These are phyloP conservation scores for Lycium ferocissimum DNA, from an alignment of 257 asterid genomes.

Conservation along the genomic window DNA sequence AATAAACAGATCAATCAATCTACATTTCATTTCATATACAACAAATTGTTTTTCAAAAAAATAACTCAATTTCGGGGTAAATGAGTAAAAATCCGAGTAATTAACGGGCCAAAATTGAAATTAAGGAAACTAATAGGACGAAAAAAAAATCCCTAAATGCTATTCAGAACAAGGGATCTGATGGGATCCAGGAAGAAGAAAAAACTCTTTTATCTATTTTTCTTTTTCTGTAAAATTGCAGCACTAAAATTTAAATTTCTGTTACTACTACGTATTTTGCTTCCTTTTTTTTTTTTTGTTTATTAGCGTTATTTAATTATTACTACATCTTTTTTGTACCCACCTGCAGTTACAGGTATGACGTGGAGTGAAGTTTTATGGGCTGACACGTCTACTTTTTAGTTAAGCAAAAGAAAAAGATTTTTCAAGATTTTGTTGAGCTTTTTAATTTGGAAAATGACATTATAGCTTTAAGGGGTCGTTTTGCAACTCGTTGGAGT, in stretches of 20 bases:
- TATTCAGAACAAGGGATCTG: background rate
- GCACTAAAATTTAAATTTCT: background rate
- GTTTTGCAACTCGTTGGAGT: too few relatives aligned
- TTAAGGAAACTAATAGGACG: background rate
- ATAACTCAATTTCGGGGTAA: background rate
- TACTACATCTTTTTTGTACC: background rate
- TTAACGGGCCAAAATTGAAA: background rate
- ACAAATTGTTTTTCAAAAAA: background rate
- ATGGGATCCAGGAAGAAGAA: constrained; percentile 25
- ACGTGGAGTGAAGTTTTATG: background rate
- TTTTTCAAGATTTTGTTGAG: background rate
- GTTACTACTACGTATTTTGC: background rate
- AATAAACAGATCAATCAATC: constrained; percentile 17
- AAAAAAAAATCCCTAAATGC: background rate
- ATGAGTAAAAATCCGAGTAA: background rate
- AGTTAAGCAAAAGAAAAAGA: background rate
- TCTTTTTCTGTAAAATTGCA: background rate
- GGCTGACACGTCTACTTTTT: background rate
- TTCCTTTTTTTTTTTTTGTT: background rate
- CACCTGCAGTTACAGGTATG: constrained; percentile 15
- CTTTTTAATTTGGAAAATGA: background rate
- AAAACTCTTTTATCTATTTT: background rate
- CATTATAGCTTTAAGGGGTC: background rate
- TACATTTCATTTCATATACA: background rate
- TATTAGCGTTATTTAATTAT: background rate